phyloP scores from a whole-genome alignment of 192 early-diverging fungal species.

The Rhizoclosmatium globosum region DNA sequence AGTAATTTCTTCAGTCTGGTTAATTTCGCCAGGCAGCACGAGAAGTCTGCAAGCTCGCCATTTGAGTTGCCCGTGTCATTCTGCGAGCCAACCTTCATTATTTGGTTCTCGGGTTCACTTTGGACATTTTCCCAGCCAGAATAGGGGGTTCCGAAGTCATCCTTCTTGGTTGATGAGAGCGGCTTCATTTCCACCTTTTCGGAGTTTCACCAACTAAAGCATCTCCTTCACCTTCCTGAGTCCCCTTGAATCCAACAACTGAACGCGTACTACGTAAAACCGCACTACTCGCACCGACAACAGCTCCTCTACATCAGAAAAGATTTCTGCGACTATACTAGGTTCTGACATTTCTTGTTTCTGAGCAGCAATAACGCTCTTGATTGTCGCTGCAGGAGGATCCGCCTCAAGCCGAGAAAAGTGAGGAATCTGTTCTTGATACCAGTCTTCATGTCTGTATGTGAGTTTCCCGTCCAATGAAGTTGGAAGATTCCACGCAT shows the following conservation, averaged over 20 bases:
- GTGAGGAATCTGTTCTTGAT: conserved; percentile 1
- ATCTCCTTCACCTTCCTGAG: background rate
- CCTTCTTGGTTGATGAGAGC: background rate
- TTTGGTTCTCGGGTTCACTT: conserved; percentile 4
- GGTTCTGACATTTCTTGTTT: background rate
- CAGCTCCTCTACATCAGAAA: background rate
- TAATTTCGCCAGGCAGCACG: conserved; percentile 52
- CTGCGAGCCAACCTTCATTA: conserved; percentile 47
- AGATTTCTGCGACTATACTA: background rate
- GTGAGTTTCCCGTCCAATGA: conserved; percentile 7
- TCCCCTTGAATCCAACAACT: background rate
- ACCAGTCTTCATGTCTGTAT: conserved; percentile 27
- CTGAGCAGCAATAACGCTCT: background rate
- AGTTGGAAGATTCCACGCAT: background rate
- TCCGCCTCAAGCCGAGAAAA: background rate
- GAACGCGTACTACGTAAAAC: no score
- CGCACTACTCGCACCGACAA: background rate
- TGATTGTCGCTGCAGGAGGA: background rate
- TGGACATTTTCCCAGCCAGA: background rate
- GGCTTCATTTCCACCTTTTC: background rate
- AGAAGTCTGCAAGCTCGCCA: conserved; percentile 52
- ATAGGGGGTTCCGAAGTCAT: background rate
- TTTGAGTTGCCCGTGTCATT: conserved; percentile 53
- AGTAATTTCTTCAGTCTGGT: conserved; percentile 48
- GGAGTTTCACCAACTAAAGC: background rate